Evolutionary conservation across 2,329 filamentous ascomycete genomes (phyloP), one percentile per base, ranked within the genome.

Genomic region (Talaromyces rugulosus): DNA sequence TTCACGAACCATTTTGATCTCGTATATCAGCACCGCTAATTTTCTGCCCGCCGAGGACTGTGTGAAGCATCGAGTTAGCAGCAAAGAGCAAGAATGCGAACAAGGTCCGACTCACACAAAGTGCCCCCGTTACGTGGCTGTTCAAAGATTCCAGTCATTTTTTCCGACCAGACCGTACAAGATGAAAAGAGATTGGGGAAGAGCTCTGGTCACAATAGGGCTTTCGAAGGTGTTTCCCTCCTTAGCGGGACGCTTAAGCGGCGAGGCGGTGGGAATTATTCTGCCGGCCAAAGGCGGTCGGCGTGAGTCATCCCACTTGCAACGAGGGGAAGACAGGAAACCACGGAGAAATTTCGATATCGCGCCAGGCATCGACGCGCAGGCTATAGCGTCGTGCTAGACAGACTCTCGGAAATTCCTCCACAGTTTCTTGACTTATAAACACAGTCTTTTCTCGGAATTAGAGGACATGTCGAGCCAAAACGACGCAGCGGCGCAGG

Each of bases 11-110:
- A 83, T 97, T 98, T 80, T 98, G 93, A 76, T 99, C 95, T 76
- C 95, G 87, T 77, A 99, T 96, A 80, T 99, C 95, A 71, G 91
- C 84, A 69, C 95, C 95, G 70, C 91, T 96, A 79, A 98, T 96
- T 87, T 99, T 99, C 81, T 92, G 88, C 76, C 95, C 95, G 70
- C 95, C 95, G 66, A 99, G 86, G 83, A 99, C 85, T 88, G 76
- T 69, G 68, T 64, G 66, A 70, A 68, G 66, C 62, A 70, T 72
- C 78, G 67, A 77, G 75, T 69, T 59, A 63, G 62, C 34, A 59
- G 50, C 23, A 51, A 34, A 31, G 40, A 42, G 58, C 44, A 52
- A 30, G 34, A 64, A 65, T 61, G 56, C 63, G 55, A 40, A 12
- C 34, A 14, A 14, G 14, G 27, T 55, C 40, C 54, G 63, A 74